These are phyloP conservation scores for Nicotiana knightiana DNA, from an alignment of 257 asterid genomes.

Conservation along the genomic window DNA sequence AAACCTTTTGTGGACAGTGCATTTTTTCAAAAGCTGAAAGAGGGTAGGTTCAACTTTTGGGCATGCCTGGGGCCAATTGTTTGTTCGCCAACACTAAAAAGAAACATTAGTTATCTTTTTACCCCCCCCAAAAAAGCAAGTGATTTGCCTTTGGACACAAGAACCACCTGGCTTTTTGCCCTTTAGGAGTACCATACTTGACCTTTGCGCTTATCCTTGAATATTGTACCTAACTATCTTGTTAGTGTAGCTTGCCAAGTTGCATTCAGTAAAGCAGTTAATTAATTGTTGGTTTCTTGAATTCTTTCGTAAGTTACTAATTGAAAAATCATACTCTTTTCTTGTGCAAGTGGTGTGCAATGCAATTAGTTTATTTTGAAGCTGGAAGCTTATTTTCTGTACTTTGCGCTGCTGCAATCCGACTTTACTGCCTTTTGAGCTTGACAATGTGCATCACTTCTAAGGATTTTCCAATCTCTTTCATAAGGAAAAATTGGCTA, in stretches of 20 bases:
- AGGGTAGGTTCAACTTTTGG: not conserved
- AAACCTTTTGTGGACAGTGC: not conserved
- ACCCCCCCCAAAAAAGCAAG: not conserved
- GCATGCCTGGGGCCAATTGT: not conserved
- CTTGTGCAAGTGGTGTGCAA: not conserved
- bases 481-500: not conserved
- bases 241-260: not conserved
- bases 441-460: not conserved
- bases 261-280: not conserved
- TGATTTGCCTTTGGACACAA: not conserved
- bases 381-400: not conserved
- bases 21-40: not conserved
- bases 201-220: not conserved
- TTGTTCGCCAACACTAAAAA: not conserved
- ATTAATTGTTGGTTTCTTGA: not conserved
- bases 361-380: not conserved
- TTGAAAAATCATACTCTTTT: not conserved
- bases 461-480: not conserved
- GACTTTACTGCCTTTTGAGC: not conserved
- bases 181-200: not conserved
- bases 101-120: not conserved
- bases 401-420: not conserved
- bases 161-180: too few species aligned
- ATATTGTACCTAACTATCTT: not conserved
- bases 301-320: not conserved